Percentiles rank a stretch among this genome's conserved stretches.
Conservation (phyloP, 2,329 filamentous ascomycete genomes). For the Ceratocystis diversiconidia region DNA sequence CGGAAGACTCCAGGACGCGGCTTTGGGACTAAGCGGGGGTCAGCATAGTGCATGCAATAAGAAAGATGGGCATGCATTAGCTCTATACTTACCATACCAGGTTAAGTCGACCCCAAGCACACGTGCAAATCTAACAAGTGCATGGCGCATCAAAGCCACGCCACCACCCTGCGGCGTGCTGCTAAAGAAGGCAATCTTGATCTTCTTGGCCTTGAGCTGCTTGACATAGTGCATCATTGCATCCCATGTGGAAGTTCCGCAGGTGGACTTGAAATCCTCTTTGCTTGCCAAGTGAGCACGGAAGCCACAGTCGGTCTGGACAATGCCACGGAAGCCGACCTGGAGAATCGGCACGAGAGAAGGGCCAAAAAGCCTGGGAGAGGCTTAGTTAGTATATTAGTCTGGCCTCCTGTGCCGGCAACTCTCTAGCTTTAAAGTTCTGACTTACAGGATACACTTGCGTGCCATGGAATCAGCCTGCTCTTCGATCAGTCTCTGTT, state of each 20-base stretch:
- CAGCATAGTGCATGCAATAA: background rate
- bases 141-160: constrained; percentile 69
- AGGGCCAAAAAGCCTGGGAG: constrained; percentile 54
- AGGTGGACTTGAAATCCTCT: constrained; percentile 46
- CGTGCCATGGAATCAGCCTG: constrained; percentile 69
- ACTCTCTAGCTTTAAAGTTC: background rate
- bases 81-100: constrained; percentile 46
- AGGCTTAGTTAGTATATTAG: background rate
- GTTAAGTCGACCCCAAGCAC: constrained; percentile 52
- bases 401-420: background rate
- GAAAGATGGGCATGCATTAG: no score
- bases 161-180: constrained; percentile 71
- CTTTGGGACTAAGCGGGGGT: constrained; percentile 48
- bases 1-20: constrained; percentile 66
- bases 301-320: constrained; percentile 56
- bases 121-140: constrained; percentile 56
- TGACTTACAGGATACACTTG: constrained; percentile 56
- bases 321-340: constrained; percentile 51
- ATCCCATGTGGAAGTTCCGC: constrained; percentile 48
- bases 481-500: constrained; percentile 54
- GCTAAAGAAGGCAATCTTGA: constrained; percentile 65
- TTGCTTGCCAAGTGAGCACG: constrained; percentile 44
- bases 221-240: constrained; percentile 48
- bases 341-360: constrained; percentile 54
- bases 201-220: constrained; percentile 47